Base-by-base conservation (phyloP, 2,329 filamentous ascomycete species). In the Pseudovirgaria hyperparasitica region DNA sequence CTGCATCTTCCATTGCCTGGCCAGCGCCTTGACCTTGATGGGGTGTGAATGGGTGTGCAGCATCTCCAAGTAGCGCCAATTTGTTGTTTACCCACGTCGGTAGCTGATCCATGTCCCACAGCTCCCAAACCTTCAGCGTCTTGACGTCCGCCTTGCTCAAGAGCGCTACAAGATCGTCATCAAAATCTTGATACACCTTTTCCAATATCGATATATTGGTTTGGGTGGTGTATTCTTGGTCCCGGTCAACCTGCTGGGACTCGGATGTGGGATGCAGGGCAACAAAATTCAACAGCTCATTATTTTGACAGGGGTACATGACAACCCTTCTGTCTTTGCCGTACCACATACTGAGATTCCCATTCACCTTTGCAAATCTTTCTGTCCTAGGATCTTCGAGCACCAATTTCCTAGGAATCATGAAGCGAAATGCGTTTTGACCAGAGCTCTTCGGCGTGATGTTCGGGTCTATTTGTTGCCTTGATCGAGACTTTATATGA, bases 1-100 rank as follows among this genome's bases (percentile, higher is more conserved):
- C 67, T 0, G 66, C 74, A 34, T 82, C 76, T 42, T 82, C 76
- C 22, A 81, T 77, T 0, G 76, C 76, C 30, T 69, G 58, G 0
- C 54, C 72, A 6, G 65, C 75, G 2, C 73, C 75, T 42, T 76
- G 71, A 0, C 65, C 72, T 48, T 72, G 69, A 33, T 72, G 65
- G 9, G 73, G 76, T 0, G 73, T 53, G 39, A 80, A 78, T 0
- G 76, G 73, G 43, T 82, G 76, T 0, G 72, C 76, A 0, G 76
- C 72, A 42, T 81, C 76, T 0, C 76, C 76, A 0, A 81, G 46
- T 0, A 79, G 46, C 1, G 62, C 71, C 11, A 78, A 43, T 5
- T 56, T 60, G 1, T 50, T 65, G 3, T 65, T 60, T 0, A 58
- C 54, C 66, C 72, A 81, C 0, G 50, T 58, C 0, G 64, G 60